Conservation (phyloP, 805 yeast species). For the Spathaspora gorwiae region DNA sequence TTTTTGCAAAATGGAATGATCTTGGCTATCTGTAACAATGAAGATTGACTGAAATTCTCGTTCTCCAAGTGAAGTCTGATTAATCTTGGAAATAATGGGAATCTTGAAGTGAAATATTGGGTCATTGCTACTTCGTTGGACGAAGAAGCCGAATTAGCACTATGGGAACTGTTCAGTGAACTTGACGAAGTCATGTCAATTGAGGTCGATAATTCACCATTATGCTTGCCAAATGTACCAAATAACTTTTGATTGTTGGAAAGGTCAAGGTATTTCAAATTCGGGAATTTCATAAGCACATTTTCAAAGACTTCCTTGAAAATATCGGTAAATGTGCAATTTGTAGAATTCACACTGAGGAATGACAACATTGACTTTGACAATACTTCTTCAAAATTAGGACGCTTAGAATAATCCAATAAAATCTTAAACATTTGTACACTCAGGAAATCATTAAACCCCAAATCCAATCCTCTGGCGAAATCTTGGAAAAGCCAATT, state of each 20-base stretch:
- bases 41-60: slow-evolving; percentile 53
- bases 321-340: slow-evolving; percentile 44
- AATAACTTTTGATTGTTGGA: slow-evolving; percentile 66
- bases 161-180: not conserved
- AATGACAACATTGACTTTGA: slow-evolving; percentile 30
- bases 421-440: slow-evolving; percentile 31
- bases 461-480: slow-evolving; percentile 73
- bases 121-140: slow-evolving; percentile 28
- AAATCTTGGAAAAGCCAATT: slow-evolving; percentile 51
- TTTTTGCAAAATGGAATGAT: slow-evolving; percentile 64
- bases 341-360: slow-evolving; percentile 64
- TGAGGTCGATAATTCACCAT: not conserved
- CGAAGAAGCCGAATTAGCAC: not conserved
- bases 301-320: slow-evolving; percentile 50
- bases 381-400: slow-evolving; percentile 16
- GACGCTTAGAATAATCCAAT: slow-evolving; percentile 23
- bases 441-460: slow-evolving; percentile 67
- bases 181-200: not conserved
- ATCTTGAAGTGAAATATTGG: slow-evolving; percentile 51
- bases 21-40: slow-evolving; percentile 59
- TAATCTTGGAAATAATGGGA: slow-evolving; percentile 66
- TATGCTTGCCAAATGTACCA: slow-evolving; percentile 34
- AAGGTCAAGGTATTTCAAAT: slow-evolving; percentile 68
- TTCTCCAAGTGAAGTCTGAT: slow-evolving; percentile 68
- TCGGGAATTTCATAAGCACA: slow-evolving; percentile 48